Conservation (phyloP, 345 rosid genomes). For the Boechera retrofracta region DNA sequence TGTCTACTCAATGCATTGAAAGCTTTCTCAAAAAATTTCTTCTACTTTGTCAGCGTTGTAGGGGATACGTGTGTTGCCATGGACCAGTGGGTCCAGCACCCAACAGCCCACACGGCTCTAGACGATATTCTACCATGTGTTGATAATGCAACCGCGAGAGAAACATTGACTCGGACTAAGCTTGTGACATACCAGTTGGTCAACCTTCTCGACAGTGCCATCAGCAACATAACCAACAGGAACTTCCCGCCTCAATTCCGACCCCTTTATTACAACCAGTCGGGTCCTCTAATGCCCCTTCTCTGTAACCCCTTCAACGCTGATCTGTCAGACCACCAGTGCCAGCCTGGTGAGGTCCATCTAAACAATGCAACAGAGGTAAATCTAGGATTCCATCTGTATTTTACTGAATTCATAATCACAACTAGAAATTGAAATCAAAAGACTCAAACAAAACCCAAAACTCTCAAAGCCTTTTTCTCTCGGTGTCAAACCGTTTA, state of each 20-base stretch:
- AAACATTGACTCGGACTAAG: constrained; percentile 66
- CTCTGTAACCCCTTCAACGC: constrained; percentile 85
- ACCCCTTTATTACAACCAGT: constrained; percentile 72
- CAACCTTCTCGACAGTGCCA: constrained; percentile 55
- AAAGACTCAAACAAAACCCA: not conserved
- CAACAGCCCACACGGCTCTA: constrained; percentile 86
- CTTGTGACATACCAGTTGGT: constrained; percentile 66
- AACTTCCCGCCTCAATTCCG: constrained; percentile 53
- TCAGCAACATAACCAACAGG: constrained; percentile 57
- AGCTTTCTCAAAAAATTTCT: constrained; percentile 3
- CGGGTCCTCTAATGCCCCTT: constrained; percentile 77
- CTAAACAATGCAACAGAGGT: constrained; percentile 75
- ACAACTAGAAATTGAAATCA: not conserved
- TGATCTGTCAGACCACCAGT: constrained; percentile 61
- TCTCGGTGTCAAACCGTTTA: too few relatives aligned
- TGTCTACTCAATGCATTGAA: constrained; percentile 5
- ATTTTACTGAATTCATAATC: not conserved
- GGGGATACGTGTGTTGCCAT: constrained; percentile 91
- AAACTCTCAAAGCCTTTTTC: too few relatives aligned
- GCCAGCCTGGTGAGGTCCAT: constrained; percentile 70
- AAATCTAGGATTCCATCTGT: constrained; percentile 11
- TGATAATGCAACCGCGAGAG: constrained; percentile 91
- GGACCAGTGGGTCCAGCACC: constrained; percentile 91
- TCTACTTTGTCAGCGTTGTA: constrained; percentile 59
- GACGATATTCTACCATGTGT: constrained; percentile 94